phyloP scores from a whole-genome alignment of 202 grass and related monocot genomes.

The Panicum virgatum region DNA sequence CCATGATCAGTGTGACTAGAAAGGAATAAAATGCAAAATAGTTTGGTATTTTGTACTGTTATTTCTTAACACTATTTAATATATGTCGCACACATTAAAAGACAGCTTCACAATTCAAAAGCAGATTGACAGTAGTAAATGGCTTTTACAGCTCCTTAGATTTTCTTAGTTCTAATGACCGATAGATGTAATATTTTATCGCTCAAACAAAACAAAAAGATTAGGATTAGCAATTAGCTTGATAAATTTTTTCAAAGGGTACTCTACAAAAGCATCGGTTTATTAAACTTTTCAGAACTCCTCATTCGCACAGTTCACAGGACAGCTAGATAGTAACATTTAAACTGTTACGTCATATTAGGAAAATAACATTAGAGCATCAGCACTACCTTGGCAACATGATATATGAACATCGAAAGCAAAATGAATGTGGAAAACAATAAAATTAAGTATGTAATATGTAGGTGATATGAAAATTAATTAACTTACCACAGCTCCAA shows the following conservation, averaged over 20 bases:
- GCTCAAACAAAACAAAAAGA: not conserved
- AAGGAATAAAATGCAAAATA: constrained; percentile 8
- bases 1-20: not conserved
- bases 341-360: not conserved
- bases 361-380: not conserved
- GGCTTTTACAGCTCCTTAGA: not conserved
- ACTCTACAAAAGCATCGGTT: not conserved
- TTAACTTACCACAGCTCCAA: constrained; percentile 86
- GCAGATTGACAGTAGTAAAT: not conserved
- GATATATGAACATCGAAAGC: constrained; percentile 15
- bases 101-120: not conserved
- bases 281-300: constrained; percentile 6
- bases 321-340: not conserved
- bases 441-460: not conserved
- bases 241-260: not conserved
- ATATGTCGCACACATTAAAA: not conserved
- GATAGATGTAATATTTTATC: not conserved
- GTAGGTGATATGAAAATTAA: not conserved
- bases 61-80: not conserved
- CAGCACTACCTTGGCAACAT: not conserved
- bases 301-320: not conserved
- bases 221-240: too few relatives aligned
- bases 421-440: not conserved
- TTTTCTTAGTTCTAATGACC: not conserved
- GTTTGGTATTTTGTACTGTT: not conserved